phyloP scores from a whole-genome alignment of 208 protist species.

The Wallacemonas sp. region DNA sequence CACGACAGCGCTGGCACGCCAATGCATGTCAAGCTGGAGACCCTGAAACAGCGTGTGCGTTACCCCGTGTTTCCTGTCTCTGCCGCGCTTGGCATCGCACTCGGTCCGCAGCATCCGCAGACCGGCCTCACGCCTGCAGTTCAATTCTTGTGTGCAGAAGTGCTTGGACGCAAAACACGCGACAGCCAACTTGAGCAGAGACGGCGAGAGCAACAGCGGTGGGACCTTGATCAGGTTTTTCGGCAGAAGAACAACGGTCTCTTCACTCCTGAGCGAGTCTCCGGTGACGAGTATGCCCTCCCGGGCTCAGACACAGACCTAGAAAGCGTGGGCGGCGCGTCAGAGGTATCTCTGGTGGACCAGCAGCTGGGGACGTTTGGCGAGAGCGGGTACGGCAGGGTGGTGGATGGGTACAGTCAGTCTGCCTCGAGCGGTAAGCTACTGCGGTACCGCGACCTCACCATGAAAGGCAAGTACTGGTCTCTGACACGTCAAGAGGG shows the following conservation, averaged over 20 bases:
- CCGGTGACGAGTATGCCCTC: background rate
- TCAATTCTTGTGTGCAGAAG: constrained; percentile 64
- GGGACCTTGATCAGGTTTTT: constrained; percentile 64
- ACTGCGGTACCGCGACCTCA: constrained; percentile 80
- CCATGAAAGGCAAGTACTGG: constrained; percentile 87
- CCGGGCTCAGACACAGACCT: constrained; percentile 4
- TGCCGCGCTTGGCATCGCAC: constrained; percentile 64
- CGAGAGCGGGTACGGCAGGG: constrained; percentile 53
- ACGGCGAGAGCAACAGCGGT: constrained; percentile 31
- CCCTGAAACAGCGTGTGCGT: constrained; percentile 53
- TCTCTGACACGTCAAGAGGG: constrained; percentile 55
- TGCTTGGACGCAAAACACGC: constrained; percentile 58
- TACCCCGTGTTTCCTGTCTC: constrained; percentile 92
- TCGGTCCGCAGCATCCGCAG: constrained; percentile 51
- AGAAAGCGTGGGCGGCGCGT: background rate
- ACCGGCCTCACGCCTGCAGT: constrained; percentile 60
- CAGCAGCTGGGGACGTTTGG: constrained; percentile 73
- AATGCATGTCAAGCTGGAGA: constrained; percentile 57
- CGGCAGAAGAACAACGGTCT: constrained; percentile 72
- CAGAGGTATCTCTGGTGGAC: constrained; percentile 68
- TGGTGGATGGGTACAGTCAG: constrained; percentile 71
- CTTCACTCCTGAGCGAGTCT: constrained; percentile 18
- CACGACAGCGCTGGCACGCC: constrained; percentile 45
- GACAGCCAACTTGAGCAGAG: constrained; percentile 35
- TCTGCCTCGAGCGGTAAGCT: constrained; percentile 60